These are phyloP conservation scores for Geosmithia flava DNA, from an alignment of 2,329 filamentous ascomycete genomes.

Conservation along the genomic window DNA sequence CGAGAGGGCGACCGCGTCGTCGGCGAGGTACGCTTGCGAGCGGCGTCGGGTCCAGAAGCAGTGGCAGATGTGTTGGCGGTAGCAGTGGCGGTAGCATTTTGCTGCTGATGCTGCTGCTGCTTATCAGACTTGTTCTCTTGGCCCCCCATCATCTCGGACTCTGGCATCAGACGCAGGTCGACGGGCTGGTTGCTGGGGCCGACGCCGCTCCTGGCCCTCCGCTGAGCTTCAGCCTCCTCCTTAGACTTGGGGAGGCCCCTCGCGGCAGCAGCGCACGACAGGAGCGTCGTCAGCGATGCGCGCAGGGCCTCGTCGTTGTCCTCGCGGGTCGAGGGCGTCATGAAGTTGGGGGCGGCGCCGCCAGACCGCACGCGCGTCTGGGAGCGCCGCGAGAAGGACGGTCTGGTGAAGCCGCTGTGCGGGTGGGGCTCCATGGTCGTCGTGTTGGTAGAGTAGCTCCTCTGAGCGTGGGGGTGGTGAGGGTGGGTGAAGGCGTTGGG, in stretches of 20 bases:
- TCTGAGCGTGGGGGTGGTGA: conserved; percentile 33
- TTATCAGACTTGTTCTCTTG: conserved; percentile 9
- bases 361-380: conserved; percentile 27
- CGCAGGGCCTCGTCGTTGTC: conserved; percentile 90
- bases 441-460: conserved; percentile 36
- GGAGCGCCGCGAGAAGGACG: conserved; percentile 34
- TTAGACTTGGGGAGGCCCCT: conserved; percentile 62
- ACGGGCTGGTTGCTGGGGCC: conserved; percentile 39
- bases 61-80: too few species aligned
- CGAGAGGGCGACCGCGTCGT: conserved; percentile 13
- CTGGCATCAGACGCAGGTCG: conserved; percentile 45
- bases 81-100: background rate
- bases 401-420: conserved; percentile 36
- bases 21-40: conserved; percentile 14
- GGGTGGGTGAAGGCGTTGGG: conserved; percentile 89
- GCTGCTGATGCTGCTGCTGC: conserved; percentile 7
- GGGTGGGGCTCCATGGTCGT: conserved; percentile 30
- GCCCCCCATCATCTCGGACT: conserved; percentile 40
- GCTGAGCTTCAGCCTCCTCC: conserved; percentile 27
- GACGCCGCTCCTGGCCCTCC: conserved; percentile 21
- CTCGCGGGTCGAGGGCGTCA: conserved; percentile 64
- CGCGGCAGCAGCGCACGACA: conserved; percentile 90
- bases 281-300: conserved; percentile 83
- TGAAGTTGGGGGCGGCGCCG: conserved; percentile 40
- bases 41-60: conserved; percentile 8